Conservation (phyloP, 2,329 filamentous ascomycete genomes). For the Esteya vermicola region DNA sequence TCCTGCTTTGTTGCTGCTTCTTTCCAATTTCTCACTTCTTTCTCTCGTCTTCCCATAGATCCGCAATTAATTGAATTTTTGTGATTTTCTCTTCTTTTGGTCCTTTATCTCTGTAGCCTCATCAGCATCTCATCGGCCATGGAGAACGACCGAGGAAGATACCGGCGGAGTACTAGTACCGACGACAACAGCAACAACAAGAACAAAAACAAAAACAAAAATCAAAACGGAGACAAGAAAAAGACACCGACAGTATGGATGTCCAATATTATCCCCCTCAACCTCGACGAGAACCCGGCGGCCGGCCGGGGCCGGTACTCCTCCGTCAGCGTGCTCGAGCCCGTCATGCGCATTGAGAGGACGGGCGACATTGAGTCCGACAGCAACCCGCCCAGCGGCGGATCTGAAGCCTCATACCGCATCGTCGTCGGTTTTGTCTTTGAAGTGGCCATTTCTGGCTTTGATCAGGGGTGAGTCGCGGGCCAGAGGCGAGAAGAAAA, state of each 20-base stretch:
- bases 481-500: background rate
- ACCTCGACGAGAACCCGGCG: constrained; percentile 11
- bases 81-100: background rate
- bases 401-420: constrained; percentile 7
- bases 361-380: background rate
- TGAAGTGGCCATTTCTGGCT: constrained; percentile 11
- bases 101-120: too few species aligned
- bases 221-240: background rate
- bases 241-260: constrained; percentile 3
- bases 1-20: too few species aligned
- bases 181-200: too few species aligned
- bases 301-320: constrained; percentile 11
- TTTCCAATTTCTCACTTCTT: too few species aligned
- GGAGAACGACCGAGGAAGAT: too few species aligned
- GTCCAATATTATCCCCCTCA: constrained; percentile 12
- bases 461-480: constrained; percentile 7
- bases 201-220: background rate
- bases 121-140: too few species aligned
- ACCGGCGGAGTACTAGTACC: too few species aligned
- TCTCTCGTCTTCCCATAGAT: too few species aligned
- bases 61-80: too few species aligned
- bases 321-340: constrained; percentile 12
- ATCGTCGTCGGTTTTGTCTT: constrained; percentile 11
- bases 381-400: background rate
- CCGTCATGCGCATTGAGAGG: constrained; percentile 12